Evolutionary conservation across 257 asterid genomes (phyloP).

Genomic region (Anisodus tanguticus): DNA sequence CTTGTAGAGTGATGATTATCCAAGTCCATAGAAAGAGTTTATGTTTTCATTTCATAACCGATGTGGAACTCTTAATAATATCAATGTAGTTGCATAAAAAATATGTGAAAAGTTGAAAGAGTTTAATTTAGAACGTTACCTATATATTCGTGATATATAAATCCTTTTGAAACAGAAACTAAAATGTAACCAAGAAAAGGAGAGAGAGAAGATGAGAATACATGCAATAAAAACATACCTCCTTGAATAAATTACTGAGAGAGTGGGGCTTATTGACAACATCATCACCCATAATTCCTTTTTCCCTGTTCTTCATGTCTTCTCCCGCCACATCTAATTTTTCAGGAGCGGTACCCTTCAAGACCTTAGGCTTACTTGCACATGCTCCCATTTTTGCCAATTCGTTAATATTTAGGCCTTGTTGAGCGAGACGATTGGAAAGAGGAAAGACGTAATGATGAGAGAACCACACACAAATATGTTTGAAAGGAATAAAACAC

Average conservation of each 20-base stretch:
- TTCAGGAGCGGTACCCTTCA: conserved; percentile 19
- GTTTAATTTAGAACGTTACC: neutral
- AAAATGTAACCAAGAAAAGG: neutral
- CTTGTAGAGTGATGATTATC: too few species aligned
- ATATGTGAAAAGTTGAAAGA: neutral
- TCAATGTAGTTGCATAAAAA: neutral
- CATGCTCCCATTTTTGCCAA: conserved; percentile 14
- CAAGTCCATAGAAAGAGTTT: too few species aligned
- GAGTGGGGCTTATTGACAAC: conserved; percentile 48
- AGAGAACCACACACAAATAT: neutral
- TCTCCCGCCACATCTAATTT: conserved; percentile 27
- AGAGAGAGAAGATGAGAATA: neutral
- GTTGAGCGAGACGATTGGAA: neutral
- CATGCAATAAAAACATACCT: conserved; percentile 38
- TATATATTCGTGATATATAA: neutral
- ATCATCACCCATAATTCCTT: neutral
- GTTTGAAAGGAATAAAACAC: neutral
- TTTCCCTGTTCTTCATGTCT: conserved; percentile 28
- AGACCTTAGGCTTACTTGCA: conserved; percentile 27
- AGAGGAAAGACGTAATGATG: conserved; percentile 24
- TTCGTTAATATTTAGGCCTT: conserved; percentile 11
- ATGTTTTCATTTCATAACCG: too few species aligned
- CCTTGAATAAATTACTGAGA: conserved; percentile 50
- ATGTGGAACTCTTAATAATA: too few species aligned
- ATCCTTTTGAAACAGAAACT: neutral